Percentiles rank a stretch among this genome's conserved stretches.
Conservation (phyloP, 2,329 filamentous ascomycete species). For the Volutella citrinella region DNA sequence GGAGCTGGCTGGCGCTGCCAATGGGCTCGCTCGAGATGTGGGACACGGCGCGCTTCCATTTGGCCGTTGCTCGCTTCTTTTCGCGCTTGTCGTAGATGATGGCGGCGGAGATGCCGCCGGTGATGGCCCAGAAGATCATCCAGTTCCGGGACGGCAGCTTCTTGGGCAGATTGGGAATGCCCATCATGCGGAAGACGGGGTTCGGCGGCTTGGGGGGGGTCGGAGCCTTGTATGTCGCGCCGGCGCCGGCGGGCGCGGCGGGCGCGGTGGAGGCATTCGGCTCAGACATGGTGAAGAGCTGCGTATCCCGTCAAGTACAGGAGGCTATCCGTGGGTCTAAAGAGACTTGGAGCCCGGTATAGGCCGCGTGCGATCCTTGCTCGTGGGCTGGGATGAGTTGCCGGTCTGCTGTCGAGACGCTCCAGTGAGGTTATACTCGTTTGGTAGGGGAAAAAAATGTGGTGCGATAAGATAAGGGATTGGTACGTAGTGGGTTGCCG, state of each 20-base stretch:
- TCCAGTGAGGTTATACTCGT: slow-evolving; percentile 11
- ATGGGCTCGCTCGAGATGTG: slow-evolving; percentile 78
- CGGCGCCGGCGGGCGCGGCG: slow-evolving; percentile 19
- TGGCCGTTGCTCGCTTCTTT: slow-evolving; percentile 78
- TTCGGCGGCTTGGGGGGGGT: slow-evolving; percentile 54
- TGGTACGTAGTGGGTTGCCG: too few relatives aligned
- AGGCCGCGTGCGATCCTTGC: slow-evolving; percentile 1
- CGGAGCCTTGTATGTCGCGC: slow-evolving; percentile 26
- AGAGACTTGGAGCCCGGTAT: not conserved
- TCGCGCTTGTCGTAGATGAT: slow-evolving; percentile 91
- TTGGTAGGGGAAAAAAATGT: slow-evolving; percentile 19
- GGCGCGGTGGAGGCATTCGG: slow-evolving; percentile 22
- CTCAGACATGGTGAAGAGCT: slow-evolving; percentile 21
- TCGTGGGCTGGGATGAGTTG: slow-evolving; percentile 8
- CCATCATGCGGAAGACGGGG: slow-evolving; percentile 74
- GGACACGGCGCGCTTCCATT: slow-evolving; percentile 83
- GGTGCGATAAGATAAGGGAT: slow-evolving; percentile 15
- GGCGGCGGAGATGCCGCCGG: slow-evolving; percentile 72
- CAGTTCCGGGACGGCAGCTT: slow-evolving; percentile 94
- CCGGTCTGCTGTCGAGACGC: slow-evolving; percentile 11
- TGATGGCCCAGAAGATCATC: slow-evolving; percentile 88
- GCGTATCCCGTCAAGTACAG: not conserved
- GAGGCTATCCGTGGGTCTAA: not conserved
- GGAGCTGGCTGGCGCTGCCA: slow-evolving; percentile 64
- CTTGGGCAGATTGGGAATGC: slow-evolving; percentile 77